Conservation (phyloP, 2,329 filamentous ascomycete species). For the Sphaerulina populicola region DNA sequence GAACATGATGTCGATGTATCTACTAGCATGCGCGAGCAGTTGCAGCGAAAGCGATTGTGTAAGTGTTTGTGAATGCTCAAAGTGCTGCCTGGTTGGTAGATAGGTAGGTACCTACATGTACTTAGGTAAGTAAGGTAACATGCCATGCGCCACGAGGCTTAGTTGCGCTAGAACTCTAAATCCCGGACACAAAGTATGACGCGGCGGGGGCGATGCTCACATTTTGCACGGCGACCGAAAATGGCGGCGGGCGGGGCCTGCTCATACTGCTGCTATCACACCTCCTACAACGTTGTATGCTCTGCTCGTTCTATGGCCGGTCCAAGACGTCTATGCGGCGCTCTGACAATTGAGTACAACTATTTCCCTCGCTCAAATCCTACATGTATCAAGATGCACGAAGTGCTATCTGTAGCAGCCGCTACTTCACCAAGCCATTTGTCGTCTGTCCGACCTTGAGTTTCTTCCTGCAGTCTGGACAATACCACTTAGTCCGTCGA, state of each 20-base stretch:
- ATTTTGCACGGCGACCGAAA: too few relatives aligned
- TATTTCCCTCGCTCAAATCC: neutral
- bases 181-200: too few relatives aligned
- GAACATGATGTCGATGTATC: constrained; percentile 10
- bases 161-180: too few relatives aligned
- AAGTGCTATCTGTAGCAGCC: neutral
- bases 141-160: neutral
- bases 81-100: neutral
- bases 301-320: too few relatives aligned
- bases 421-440: constrained; percentile 25
- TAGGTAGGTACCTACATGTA: neutral
- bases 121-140: neutral
- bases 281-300: too few relatives aligned
- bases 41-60: neutral
- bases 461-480: constrained; percentile 61
- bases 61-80: neutral
- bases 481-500: constrained; percentile 75
- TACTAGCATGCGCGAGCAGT: neutral
- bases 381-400: neutral
- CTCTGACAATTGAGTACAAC: too few relatives aligned
- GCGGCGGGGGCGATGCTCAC: too few relatives aligned
- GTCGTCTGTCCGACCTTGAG: constrained; percentile 28
- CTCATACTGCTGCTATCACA: too few relatives aligned
- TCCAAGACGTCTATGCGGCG: too few relatives aligned
- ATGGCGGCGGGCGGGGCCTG: too few relatives aligned